These are phyloP conservation scores for Malassezia nana DNA, from an alignment of 1,284 basidiomycete species.

Conservation along the genomic window DNA sequence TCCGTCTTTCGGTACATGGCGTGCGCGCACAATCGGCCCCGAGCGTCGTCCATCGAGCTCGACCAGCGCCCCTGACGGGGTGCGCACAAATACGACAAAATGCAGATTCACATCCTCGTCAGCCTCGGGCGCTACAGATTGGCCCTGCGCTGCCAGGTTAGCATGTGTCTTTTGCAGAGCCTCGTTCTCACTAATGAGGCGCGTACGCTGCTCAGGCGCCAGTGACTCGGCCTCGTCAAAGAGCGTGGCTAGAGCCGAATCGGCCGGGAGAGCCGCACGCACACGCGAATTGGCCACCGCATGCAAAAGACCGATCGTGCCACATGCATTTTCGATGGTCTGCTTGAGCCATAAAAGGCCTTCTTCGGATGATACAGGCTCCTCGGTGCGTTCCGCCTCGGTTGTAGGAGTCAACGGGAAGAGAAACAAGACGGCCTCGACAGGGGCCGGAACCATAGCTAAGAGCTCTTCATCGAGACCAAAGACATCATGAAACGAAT, in stretches of 20 bases:
- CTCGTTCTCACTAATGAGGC: conserved; percentile 22
- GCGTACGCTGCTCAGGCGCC: conserved; percentile 16
- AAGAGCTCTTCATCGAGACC: conserved; percentile 53
- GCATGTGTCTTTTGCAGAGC: conserved; percentile 33
- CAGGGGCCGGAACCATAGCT: conserved; percentile 50
- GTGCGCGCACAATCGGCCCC: conserved; percentile 33
- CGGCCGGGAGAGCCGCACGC: conserved; percentile 18
- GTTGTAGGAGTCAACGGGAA: conserved; percentile 50
- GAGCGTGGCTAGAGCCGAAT: conserved; percentile 28
- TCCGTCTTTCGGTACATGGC: conserved; percentile 21
- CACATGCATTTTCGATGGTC: conserved; percentile 48
- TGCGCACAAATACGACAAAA: conserved; percentile 46
- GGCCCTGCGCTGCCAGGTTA: conserved; percentile 30
- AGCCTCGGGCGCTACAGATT: conserved; percentile 37
- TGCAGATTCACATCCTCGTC: conserved; percentile 41
- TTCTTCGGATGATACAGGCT: conserved; percentile 20
- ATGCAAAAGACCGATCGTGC: conserved; percentile 47
- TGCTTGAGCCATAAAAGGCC: conserved; percentile 41
- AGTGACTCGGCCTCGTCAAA: conserved; percentile 26
- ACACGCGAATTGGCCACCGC: conserved; percentile 39
- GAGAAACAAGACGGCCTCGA: conserved; percentile 52
- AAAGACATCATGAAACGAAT: conserved; percentile 52
- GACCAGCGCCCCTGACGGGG: conserved; percentile 26
- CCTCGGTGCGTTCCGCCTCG: conserved; percentile 21
- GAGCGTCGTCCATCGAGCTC: conserved; percentile 43